Evolutionary conservation across 352 stramenopile species (phyloP), one percentile per base, ranked within the genome.

Genomic region (Globisporangium solare): DNA sequence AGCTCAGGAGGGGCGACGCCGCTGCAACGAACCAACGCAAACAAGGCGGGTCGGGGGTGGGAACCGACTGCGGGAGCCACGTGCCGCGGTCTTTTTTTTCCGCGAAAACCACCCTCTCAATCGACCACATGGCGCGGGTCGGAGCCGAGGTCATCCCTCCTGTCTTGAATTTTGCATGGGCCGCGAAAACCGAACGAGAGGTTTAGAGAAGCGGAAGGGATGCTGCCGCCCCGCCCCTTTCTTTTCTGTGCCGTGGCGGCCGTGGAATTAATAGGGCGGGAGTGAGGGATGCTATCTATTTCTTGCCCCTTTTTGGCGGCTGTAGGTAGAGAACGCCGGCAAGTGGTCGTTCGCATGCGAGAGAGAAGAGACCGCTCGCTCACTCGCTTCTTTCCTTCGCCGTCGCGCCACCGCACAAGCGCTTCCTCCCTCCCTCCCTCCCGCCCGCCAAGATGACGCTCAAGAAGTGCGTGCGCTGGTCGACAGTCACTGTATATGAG

Each of bases 401-500:
- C 27, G 27, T 35, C 27, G 27, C 27, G 2, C 27, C 27, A 27
- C 12, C 39, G 5, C 39, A 43, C 39, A 43, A 15, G 17, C 39
- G 6, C 6, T 15, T 43, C 39, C 17, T 43, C 39, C 17, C 18
- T n/a, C 3, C 39, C 2, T 15, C 8, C 43, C n/a, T n/a, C 46
- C 24, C 46, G 31, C 8, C 15, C 17, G 35, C 4, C 12, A 43
- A 18, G 27, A 63, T 58, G 49, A 64, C 51, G 17, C 27, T 60
- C 3, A 64, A 48, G 42, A 78, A 78, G 65, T 67, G 54, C 12
- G 65, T 80, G 59, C 65, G 69, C 32, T 87, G 70, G 71, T 81
- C 66, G 35, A 87, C 74, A 31, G 47, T 85, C 53, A 83, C 68
- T 7, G 70, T 85, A 31, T 76, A 83, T 50, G 76, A 83, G 70